Conservation (phyloP, 2,329 filamentous ascomycete species). For the Hypoxylon sp. region DNA sequence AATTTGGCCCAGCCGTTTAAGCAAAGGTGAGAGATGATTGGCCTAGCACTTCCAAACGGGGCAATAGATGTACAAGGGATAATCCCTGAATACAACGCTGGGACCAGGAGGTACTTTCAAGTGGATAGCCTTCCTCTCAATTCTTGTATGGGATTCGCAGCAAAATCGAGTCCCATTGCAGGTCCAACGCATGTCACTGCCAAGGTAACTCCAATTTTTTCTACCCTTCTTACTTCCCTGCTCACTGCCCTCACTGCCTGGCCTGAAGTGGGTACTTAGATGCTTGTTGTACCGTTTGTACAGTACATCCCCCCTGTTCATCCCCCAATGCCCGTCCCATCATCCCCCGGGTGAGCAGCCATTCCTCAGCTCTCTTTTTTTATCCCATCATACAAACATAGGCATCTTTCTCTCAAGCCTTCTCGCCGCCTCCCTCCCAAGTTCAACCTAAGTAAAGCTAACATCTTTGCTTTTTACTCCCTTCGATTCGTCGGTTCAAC, state of each 20-base stretch:
- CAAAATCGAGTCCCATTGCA: conserved; percentile 27
- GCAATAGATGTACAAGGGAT: conserved; percentile 42
- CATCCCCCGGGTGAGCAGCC: conserved; percentile 36
- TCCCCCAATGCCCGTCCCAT: conserved; percentile 32
- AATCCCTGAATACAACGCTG: conserved; percentile 30
- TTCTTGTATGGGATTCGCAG: conserved; percentile 42
- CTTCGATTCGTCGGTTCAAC: conserved; percentile 43
- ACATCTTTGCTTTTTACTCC: conserved; percentile 34
- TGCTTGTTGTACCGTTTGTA: conserved; percentile 41
- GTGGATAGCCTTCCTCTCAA: conserved; percentile 29
- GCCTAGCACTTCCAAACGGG: conserved; percentile 37
- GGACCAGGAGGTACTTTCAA: conserved; percentile 33
- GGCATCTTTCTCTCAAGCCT: conserved; percentile 28
- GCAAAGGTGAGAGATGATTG: conserved; percentile 28
- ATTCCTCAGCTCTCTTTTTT: conserved; percentile 39
- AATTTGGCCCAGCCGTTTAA: conserved; percentile 33
- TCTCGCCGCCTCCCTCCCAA: conserved; percentile 33
- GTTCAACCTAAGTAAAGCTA: conserved; percentile 28
- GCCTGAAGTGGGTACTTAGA: conserved; percentile 28
- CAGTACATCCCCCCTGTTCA: conserved; percentile 26
- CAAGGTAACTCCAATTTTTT: conserved; percentile 39
- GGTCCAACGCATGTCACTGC: conserved; percentile 40
- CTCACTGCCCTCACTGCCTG: conserved; percentile 25
- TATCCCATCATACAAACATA: conserved; percentile 20
- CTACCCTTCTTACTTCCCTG: conserved; percentile 16